Evolutionary conservation across 2,329 filamentous ascomycete genomes (phyloP).

Genomic region (Sclerotinia glacialis): DNA sequence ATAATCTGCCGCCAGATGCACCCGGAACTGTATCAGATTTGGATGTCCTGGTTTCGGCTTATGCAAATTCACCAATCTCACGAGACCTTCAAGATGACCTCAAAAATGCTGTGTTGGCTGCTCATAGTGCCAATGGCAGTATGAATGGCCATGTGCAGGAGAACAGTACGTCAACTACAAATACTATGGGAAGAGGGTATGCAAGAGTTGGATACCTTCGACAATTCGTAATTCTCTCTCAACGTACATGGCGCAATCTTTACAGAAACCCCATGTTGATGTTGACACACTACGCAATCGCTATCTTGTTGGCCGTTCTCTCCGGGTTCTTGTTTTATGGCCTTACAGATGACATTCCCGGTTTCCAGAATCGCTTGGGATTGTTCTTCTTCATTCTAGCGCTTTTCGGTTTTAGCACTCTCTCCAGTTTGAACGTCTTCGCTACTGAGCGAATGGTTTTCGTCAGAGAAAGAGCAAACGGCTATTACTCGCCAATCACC

Average conservation of each 20-base stretch:
- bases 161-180: slow-evolving; percentile 45
- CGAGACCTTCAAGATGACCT: slow-evolving; percentile 75
- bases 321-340: slow-evolving; percentile 96
- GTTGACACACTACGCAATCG: slow-evolving; percentile 97
- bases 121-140: slow-evolving; percentile 64
- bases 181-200: slow-evolving; percentile 74
- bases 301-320: slow-evolving; percentile 89
- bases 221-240: slow-evolving; percentile 87
- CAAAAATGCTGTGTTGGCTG: slow-evolving; percentile 60
- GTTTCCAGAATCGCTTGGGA: slow-evolving; percentile 95
- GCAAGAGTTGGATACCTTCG: slow-evolving; percentile 72
- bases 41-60: slow-evolving; percentile 75
- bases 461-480: slow-evolving; percentile 89
- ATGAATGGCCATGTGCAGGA: slow-evolving; percentile 52
- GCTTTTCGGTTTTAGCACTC: slow-evolving; percentile 92
- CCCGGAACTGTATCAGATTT: slow-evolving; percentile 67
- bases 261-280: slow-evolving; percentile 98
- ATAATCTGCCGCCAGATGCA: slow-evolving; percentile 59
- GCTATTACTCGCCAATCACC: slow-evolving; percentile 89
- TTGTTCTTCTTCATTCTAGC: slow-evolving; percentile 97
- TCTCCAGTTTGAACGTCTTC: slow-evolving; percentile 92
- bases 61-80: slow-evolving; percentile 75
- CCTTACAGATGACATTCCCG: slow-evolving; percentile 89
- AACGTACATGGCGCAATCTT: slow-evolving; percentile 92
- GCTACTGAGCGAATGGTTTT: slow-evolving; percentile 87